phyloP scores from a whole-genome alignment of 306 rosid genomes.

The Crataegus laevigata region DNA sequence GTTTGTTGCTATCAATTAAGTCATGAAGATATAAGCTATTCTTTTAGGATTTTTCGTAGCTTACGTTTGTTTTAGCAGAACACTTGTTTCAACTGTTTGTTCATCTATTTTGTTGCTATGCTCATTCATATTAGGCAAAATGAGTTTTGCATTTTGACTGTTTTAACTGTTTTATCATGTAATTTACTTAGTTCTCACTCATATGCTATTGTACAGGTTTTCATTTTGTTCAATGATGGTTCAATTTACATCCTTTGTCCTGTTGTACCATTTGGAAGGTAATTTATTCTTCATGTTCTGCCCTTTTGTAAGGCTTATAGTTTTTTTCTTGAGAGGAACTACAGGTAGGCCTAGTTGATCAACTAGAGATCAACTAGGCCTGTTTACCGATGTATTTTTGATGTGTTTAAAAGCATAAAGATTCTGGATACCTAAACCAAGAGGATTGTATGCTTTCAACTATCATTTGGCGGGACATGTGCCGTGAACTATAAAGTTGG shows the following conservation, averaged over 20 bases:
- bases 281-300: conserved; percentile 15
- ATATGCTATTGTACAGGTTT: conserved; percentile 55
- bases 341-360: neutral
- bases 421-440: neutral
- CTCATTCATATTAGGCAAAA: neutral
- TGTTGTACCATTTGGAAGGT: conserved; percentile 94
- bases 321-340: neutral
- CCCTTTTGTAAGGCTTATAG: neutral
- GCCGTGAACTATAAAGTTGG: neutral
- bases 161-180: neutral
- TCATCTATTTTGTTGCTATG: neutral
- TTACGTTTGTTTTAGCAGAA: neutral
- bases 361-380: no score
- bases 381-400: neutral
- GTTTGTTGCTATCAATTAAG: neutral
- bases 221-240: conserved; percentile 75
- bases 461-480: neutral
- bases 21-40: neutral
- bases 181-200: neutral
- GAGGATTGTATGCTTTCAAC: neutral
- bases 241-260: conserved; percentile 81
- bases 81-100: neutral
- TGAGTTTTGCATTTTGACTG: conserved; percentile 2
- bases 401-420: neutral
- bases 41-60: neutral